Evolutionary conservation across 176 grass and related monocot species (phyloP).

Genomic region (Calamus simplicifolius): DNA sequence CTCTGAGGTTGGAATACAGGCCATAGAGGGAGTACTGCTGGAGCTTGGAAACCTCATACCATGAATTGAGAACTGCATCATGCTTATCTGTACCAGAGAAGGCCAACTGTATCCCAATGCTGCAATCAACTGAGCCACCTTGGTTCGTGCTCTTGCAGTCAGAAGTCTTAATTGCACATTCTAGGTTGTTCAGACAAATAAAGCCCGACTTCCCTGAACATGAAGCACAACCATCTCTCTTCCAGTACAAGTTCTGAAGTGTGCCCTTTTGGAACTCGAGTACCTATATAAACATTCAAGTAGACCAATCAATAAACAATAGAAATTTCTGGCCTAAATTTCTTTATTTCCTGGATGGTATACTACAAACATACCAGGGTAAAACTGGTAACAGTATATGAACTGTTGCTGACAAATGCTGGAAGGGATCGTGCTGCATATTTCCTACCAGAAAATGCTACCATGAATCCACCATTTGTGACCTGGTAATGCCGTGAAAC

Average conservation of each 20-base stretch:
- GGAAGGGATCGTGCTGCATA: conserved; percentile 70
- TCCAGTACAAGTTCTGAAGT: conserved; percentile 84
- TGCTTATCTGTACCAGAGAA: conserved; percentile 89
- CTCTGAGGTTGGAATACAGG: conserved; percentile 70
- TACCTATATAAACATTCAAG: conserved; percentile 27
- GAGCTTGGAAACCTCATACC: conserved; percentile 91
- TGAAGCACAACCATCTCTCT: conserved; percentile 44
- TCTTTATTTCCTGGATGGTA: conserved; percentile 1
- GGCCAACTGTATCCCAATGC: conserved; percentile 60
- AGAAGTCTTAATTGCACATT: conserved; percentile 38
- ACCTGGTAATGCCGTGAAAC: conserved; percentile 32
- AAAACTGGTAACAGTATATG: conserved; percentile 52
- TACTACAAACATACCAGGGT: conserved; percentile 55
- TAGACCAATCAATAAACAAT: neutral
- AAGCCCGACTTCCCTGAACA: conserved; percentile 50
- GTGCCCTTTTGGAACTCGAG: conserved; percentile 86
- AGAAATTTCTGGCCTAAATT: neutral
- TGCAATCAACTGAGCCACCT: conserved; percentile 61
- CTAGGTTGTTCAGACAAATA: conserved; percentile 51
- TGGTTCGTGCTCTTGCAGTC: conserved; percentile 36
- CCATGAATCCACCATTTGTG: conserved; percentile 53
- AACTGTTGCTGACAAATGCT: conserved; percentile 41
- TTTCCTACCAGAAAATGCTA: conserved; percentile 76
- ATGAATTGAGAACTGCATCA: conserved; percentile 73
- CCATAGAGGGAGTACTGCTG: conserved; percentile 74